Evolutionary conservation across 331 rosid species (phyloP).

Genomic region (Pyrus hybrid): DNA sequence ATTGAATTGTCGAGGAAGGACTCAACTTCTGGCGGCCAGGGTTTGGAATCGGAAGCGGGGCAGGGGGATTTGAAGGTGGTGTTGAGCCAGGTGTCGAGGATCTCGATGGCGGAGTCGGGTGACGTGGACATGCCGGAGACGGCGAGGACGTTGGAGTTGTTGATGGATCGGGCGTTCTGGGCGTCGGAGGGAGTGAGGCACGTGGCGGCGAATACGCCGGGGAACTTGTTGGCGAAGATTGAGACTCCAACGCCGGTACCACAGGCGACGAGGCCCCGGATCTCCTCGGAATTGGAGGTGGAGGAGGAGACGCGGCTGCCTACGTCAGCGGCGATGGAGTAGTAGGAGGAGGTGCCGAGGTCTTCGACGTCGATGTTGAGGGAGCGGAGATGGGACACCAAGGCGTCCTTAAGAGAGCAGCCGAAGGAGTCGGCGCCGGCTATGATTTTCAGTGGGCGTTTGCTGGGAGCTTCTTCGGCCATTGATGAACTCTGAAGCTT

Average conservation of each 20-base stretch:
- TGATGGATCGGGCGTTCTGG: slow-evolving; percentile 67
- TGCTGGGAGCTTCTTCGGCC: slow-evolving; percentile 23
- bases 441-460: slow-evolving; percentile 45
- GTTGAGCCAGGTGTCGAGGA: slow-evolving; percentile 63
- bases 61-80: slow-evolving; percentile 74
- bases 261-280: slow-evolving; percentile 81
- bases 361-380: slow-evolving; percentile 69
- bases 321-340: slow-evolving; percentile 79
- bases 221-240: slow-evolving; percentile 86
- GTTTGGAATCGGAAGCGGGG: slow-evolving; percentile 54
- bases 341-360: slow-evolving; percentile 77
- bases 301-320: slow-evolving; percentile 73
- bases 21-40: slow-evolving; percentile 65
- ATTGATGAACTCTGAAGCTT: slow-evolving; percentile 7
- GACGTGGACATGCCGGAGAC: slow-evolving; percentile 69
- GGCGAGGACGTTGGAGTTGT: slow-evolving; percentile 82
- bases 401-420: slow-evolving; percentile 58
- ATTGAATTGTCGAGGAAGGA: slow-evolving; percentile 53
- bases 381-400: slow-evolving; percentile 58
- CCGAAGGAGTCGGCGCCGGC: slow-evolving; percentile 76
- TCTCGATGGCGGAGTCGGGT: slow-evolving; percentile 46
- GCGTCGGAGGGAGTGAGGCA: slow-evolving; percentile 64
- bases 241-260: slow-evolving; percentile 94
- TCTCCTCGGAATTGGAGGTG: slow-evolving; percentile 4
- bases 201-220: slow-evolving; percentile 65